Conservation (phyloP, 106 monocot species). For the Allium fistulosum region DNA sequence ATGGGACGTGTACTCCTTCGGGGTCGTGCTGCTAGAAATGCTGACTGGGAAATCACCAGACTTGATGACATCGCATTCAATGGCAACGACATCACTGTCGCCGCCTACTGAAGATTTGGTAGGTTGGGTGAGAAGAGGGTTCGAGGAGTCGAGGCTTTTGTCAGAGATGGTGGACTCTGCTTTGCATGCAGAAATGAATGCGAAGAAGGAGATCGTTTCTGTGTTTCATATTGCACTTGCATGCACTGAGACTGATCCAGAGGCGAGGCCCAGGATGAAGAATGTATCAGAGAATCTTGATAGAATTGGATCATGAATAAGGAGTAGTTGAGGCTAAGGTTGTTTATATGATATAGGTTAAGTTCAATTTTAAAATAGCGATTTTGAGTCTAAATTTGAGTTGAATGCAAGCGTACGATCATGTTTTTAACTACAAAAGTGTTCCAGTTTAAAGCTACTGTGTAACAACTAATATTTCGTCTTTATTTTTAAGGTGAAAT, state of each 20-base stretch:
- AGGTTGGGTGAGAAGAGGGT: conserved; percentile 60
- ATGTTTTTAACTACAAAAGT: too few relatives aligned
- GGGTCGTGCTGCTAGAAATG: conserved; percentile 67
- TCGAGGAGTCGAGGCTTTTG: conserved; percentile 52
- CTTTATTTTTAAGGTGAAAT: too few relatives aligned
- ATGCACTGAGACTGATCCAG: conserved; percentile 73
- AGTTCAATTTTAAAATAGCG: neutral
- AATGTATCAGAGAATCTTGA: conserved; percentile 56
- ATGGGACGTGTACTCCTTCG: conserved; percentile 86
- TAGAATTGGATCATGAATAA: conserved; percentile 21
- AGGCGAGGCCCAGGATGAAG: conserved; percentile 78
- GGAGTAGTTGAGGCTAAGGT: neutral
- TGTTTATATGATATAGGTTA: neutral
- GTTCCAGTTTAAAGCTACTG: too few relatives aligned
- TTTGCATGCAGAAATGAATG: conserved; percentile 25
- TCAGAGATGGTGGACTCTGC: conserved; percentile 56
- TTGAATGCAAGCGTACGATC: too few relatives aligned
- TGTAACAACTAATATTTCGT: too few relatives aligned
- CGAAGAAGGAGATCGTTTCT: conserved; percentile 48
- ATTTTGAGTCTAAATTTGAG: too few relatives aligned
- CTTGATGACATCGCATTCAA: neutral
- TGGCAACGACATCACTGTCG: conserved; percentile 19
- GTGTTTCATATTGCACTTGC: conserved; percentile 58
- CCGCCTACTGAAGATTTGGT: conserved; percentile 40
- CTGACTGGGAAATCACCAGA: conserved; percentile 50